Conservation (phyloP, 2,329 filamentous ascomycete genomes). For the Sporothrix schenckii region DNA sequence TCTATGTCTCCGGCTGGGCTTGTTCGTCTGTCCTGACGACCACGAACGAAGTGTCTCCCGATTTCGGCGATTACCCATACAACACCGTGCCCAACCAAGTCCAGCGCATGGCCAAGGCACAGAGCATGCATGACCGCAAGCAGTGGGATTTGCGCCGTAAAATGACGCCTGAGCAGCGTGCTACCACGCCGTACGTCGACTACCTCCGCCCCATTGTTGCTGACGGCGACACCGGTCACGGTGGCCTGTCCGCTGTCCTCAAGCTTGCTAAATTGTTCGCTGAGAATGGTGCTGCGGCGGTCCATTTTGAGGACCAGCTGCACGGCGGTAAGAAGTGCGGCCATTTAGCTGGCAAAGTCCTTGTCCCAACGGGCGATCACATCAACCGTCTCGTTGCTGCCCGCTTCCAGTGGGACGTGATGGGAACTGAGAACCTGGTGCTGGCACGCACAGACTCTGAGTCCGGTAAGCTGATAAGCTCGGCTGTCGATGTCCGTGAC, state of each 20-base stretch:
- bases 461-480: conserved; percentile 86
- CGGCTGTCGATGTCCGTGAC: conserved; percentile 88
- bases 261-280: conserved; percentile 98
- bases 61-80: conserved; percentile 98
- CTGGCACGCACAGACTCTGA: conserved; percentile 96
- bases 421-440: conserved; percentile 93
- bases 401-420: conserved; percentile 96
- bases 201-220: conserved; percentile 94
- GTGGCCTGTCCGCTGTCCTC: conserved; percentile 86
- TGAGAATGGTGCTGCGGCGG: conserved; percentile 92
- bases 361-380: conserved; percentile 92
- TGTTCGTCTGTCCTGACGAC: conserved; percentile 90
- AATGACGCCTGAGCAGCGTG: conserved; percentile 72
- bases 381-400: conserved; percentile 92
- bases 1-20: conserved; percentile 97
- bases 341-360: conserved; percentile 91
- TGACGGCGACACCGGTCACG: conserved; percentile 94
- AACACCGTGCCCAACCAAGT: conserved; percentile 99
- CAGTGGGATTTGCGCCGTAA: conserved; percentile 86
- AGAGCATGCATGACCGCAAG: conserved; percentile 95
- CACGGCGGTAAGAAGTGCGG: conserved; percentile 99
- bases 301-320: conserved; percentile 97
- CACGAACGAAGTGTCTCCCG: conserved; percentile 95
- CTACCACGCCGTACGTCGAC: conserved; percentile 79
- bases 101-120: conserved; percentile 91